phyloP scores from a whole-genome alignment of 2,329 filamentous ascomycete genomes.

The Arthroderma sp. region DNA sequence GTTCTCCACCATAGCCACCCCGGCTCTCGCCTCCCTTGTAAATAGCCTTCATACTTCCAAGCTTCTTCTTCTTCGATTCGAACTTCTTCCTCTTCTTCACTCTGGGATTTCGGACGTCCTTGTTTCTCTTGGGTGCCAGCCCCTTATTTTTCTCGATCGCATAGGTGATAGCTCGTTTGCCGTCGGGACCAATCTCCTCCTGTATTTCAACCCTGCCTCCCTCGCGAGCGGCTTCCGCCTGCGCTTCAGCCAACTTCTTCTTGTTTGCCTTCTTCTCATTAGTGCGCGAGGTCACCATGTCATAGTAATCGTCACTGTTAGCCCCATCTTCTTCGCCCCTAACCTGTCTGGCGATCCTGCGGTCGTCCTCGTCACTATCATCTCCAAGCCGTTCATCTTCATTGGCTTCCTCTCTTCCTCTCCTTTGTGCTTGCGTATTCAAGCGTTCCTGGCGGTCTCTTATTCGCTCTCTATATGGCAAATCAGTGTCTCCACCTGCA shows the following conservation, averaged over 20 bases:
- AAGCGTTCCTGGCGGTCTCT: slow-evolving; percentile 75
- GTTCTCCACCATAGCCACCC: slow-evolving; percentile 79
- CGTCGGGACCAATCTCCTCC: slow-evolving; percentile 62
- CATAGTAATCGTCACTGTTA: slow-evolving; percentile 57
- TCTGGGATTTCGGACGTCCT: slow-evolving; percentile 85
- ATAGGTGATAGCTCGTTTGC: slow-evolving; percentile 86
- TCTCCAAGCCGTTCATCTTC: slow-evolving; percentile 57
- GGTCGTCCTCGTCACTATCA: slow-evolving; percentile 54
- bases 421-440: slow-evolving; percentile 74
- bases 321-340: slow-evolving; percentile 26
- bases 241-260: slow-evolving; percentile 51
- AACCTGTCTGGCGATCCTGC: slow-evolving; percentile 40
- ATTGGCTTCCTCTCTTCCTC: slow-evolving; percentile 52
- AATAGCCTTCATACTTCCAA: slow-evolving; percentile 69
- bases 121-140: slow-evolving; percentile 74
- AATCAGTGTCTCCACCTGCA: slow-evolving; percentile 45
- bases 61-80: slow-evolving; percentile 94
- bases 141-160: slow-evolving; percentile 97
- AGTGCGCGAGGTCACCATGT: slow-evolving; percentile 58
- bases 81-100: slow-evolving; percentile 98
- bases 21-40: slow-evolving; percentile 77
- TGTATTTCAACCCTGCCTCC: slow-evolving; percentile 50
- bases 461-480: slow-evolving; percentile 75
- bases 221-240: slow-evolving; percentile 41
- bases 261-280: slow-evolving; percentile 55